phyloP scores from a whole-genome alignment of 148 eudicot genomes.

The Vaccinium myrtillus region DNA sequence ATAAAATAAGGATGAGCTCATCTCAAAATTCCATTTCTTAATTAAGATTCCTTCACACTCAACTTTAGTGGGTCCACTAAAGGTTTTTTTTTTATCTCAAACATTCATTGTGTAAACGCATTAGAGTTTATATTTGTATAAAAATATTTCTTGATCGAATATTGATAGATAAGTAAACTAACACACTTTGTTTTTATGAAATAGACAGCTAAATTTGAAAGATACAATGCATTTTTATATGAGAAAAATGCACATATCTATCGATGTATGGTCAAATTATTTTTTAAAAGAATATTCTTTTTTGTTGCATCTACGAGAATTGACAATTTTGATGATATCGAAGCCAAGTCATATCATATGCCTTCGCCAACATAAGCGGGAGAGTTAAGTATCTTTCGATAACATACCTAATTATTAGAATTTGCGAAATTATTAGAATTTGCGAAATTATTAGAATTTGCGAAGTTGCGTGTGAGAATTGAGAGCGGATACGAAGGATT shows the following conservation, averaged over 20 bases:
- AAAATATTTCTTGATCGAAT: neutral
- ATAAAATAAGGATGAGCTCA: neutral
- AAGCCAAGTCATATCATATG: neutral
- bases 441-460: neutral
- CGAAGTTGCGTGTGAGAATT: neutral
- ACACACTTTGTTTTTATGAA: neutral
- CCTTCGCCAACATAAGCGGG: rapidly evolving
- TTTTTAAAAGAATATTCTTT: neutral
- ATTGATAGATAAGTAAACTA: neutral
- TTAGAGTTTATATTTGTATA: neutral
- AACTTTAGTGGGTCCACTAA: neutral
- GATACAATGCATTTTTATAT: neutral
- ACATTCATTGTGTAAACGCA: neutral
- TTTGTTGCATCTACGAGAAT: neutral
- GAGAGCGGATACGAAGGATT: neutral
- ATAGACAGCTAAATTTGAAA: neutral
- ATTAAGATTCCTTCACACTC: neutral
- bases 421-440: too few species aligned
- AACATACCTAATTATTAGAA: neutral
- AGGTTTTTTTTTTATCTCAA: neutral
- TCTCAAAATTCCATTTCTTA: neutral
- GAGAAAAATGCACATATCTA: neutral
- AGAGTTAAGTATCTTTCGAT: neutral
- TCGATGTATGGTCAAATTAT: neutral
- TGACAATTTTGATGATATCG: neutral